Evolutionary conservation across 2,329 filamentous ascomycete genomes (phyloP).

Genomic region (Rutstroemia sp.): DNA sequence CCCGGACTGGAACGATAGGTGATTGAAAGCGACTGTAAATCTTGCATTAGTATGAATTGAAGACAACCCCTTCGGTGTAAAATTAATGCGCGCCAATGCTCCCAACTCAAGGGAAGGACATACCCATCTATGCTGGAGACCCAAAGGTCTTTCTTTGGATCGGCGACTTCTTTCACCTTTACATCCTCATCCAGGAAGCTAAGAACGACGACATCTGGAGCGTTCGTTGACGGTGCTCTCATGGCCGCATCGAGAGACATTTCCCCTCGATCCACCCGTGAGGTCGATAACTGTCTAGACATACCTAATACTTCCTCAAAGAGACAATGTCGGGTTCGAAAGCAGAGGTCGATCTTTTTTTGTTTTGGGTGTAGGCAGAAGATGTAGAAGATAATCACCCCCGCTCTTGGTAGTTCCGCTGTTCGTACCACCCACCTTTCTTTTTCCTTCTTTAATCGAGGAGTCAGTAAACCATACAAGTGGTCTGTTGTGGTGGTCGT

Average conservation of each 20-base stretch:
- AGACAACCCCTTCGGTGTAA: not conserved
- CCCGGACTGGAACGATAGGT: slow-evolving; percentile 37
- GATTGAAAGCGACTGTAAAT: slow-evolving; percentile 37
- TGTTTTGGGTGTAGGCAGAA: too few species aligned
- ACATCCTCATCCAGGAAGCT: slow-evolving; percentile 29
- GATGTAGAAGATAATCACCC: not conserved
- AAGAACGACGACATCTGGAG: slow-evolving; percentile 35
- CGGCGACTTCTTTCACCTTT: slow-evolving; percentile 29
- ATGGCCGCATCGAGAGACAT: slow-evolving; percentile 34
- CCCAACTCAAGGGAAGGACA: slow-evolving; percentile 17
- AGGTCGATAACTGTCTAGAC: not conserved
- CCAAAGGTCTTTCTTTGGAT: slow-evolving; percentile 41
- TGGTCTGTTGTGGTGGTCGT: not conserved
- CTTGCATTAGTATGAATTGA: not conserved
- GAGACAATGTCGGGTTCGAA: not conserved
- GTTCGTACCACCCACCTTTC: slow-evolving; percentile 6
- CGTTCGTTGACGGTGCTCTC: slow-evolving; percentile 33
- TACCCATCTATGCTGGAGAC: slow-evolving; percentile 42
- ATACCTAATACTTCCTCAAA: not conserved
- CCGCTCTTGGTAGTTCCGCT: not conserved
- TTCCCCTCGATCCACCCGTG: slow-evolving; percentile 9
- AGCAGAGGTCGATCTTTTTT: too few species aligned
- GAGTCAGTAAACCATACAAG: not conserved
- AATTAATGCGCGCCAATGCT: not conserved
- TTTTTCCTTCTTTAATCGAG: not conserved